Conservation (phyloP, 2,329 filamentous ascomycete species). For the Fusarium sp. region DNA sequence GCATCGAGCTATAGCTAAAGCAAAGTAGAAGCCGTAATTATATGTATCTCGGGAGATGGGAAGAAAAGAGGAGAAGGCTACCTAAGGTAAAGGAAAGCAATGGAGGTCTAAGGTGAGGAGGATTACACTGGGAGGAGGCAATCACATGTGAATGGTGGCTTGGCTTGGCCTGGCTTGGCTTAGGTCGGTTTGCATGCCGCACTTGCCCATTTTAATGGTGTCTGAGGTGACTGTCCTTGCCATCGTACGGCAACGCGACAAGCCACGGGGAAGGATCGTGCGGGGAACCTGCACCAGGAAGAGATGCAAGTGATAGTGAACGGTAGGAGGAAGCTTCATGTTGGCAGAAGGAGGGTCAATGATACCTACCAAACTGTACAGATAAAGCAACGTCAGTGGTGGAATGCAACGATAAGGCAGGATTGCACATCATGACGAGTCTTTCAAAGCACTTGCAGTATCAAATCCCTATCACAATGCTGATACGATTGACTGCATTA, state of each 20-base stretch:
- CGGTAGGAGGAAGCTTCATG: background rate
- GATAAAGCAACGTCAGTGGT: background rate
- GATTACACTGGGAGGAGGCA: conserved; percentile 12
- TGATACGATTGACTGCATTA: background rate
- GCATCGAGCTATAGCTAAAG: background rate
- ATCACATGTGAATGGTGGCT: conserved; percentile 37
- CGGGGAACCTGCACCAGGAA: conserved; percentile 20
- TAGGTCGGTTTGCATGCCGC: conserved; percentile 1
- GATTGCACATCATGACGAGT: background rate
- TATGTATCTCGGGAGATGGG: background rate
- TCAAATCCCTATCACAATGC: background rate
- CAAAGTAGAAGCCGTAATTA: background rate
- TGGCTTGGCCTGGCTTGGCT: conserved; percentile 3
- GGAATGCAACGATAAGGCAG: background rate
- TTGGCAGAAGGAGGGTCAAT: conserved; percentile 1
- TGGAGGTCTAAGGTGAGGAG: background rate
- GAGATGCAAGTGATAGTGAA: conserved; percentile 20
- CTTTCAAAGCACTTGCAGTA: background rate
- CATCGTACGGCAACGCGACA: conserved; percentile 16
- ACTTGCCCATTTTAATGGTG: conserved; percentile 11
- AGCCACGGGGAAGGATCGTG: conserved; percentile 21
- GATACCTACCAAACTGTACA: background rate
- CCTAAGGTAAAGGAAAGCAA: background rate
- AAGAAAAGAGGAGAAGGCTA: background rate
- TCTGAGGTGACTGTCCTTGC: background rate